phyloP scores from a whole-genome alignment of 1,284 basidiomycete species.

The Rhodotorula sp. region DNA sequence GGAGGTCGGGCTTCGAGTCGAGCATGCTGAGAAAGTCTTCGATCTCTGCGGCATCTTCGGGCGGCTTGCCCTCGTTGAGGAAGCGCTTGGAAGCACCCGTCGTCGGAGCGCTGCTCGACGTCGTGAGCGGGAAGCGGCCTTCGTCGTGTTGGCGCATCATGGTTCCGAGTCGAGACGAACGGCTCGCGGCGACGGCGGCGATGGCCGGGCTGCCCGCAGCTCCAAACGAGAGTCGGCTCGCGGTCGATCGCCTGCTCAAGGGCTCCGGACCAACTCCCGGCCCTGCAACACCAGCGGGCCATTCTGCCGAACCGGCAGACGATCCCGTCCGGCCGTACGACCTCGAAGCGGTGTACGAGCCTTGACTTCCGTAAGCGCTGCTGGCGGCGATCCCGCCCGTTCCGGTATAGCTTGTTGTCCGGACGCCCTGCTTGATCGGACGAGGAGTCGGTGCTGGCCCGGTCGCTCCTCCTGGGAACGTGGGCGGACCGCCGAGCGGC shows the following conservation, averaged over 20 bases:
- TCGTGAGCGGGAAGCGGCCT: not conserved
- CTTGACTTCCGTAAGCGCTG: conserved; percentile 7
- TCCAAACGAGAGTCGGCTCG: conserved; percentile 13
- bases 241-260: not conserved
- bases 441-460: conserved; percentile 1
- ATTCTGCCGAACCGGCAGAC: conserved; percentile 3
- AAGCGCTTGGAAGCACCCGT: conserved; percentile 10
- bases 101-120: not conserved
- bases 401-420: not conserved
- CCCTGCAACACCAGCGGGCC: not conserved
- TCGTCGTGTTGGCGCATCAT: conserved; percentile 20
- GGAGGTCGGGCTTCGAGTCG: conserved; percentile 39
- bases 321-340: conserved; percentile 19
- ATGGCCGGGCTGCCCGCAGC: not conserved
- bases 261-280: not conserved
- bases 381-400: no score
- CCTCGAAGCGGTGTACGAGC: conserved; percentile 13
- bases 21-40: conserved; percentile 41
- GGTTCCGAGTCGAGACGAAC: not conserved
- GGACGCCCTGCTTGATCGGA: conserved; percentile 16
- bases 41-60: conserved; percentile 41
- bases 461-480: not conserved
- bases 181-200: not conserved
- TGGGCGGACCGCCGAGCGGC: conserved; percentile 4
- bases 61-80: conserved; percentile 11